Evolutionary conservation across 768 basidiomycete species (phyloP), one percentile per base, ranked within the genome.

Genomic region (Boletus pseudo-olivaceus): DNA sequence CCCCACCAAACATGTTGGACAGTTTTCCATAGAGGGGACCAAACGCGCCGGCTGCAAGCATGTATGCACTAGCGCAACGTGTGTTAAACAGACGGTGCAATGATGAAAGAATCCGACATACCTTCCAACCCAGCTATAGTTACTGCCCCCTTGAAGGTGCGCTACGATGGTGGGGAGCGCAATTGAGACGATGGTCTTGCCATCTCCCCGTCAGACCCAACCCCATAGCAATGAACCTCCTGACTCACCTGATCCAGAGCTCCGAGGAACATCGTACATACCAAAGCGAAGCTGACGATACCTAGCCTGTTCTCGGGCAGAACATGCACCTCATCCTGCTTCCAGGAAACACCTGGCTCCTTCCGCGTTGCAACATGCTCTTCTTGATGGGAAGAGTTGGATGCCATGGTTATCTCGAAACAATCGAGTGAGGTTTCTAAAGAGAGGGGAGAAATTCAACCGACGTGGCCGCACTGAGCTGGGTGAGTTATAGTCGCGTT

Each of bases 11-110:
- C 37, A 77, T 72, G 67, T 89, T 84, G 2, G 87, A 88, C 0
- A 90, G 69, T 63, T 90, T 91, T 12, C 90, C 90, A 58, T 90
- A 91, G 2, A 89, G 61, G 0, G 90, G 88, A 0, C 83, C 76
- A 10, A 88, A 72, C 4, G 84, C 73, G 15, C 85, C 82, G 3
- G 83, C 80, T 0, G 84, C 78, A 19, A 93, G 80, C 17, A 92
- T 72, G 65, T 91, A 93, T 32, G 89, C 83, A 64, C 87, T 88
- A 51, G 3, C 6, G 2, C 12, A 32, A 47, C 1, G 7, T 4
- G 20, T 23, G 23, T 49, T 0, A 37, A 39, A 29, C 40, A 14
- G 30, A 26, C 12, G 37, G 26, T 33, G 5, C 9, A 29, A 49
- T 54, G 5, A 66, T 47, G 32, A 32, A 37, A 12, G 19, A 27